phyloP scores from a whole-genome alignment of 768 basidiomycete genomes.

The Chalciporus chontae region DNA sequence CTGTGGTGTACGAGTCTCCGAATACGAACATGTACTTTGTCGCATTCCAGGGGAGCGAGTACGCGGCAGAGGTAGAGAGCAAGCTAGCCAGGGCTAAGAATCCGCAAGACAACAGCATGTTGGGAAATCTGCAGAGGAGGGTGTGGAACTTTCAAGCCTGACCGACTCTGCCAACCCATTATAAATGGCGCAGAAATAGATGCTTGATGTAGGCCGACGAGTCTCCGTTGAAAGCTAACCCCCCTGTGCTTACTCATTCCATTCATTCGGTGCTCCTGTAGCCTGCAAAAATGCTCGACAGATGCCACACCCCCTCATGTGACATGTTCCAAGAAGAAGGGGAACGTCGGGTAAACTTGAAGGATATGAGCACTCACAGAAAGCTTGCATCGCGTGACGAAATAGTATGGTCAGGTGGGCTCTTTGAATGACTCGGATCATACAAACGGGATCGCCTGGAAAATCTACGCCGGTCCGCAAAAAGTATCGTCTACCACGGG shows the following conservation, averaged over 20 bases:
- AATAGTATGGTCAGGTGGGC: neutral
- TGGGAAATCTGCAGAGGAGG: neutral
- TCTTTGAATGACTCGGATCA: neutral
- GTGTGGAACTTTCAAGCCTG: neutral
- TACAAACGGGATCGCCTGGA: neutral
- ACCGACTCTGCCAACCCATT: neutral
- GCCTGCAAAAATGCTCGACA: too few relatives aligned
- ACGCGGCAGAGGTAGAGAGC: conserved; percentile 5
- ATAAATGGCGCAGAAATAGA: conserved; percentile 5
- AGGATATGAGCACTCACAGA: neutral
- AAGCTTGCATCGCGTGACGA: too few relatives aligned
- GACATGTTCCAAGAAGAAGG: too few relatives aligned
- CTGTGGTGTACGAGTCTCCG: conserved; percentile 61
- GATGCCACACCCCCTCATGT: too few relatives aligned
- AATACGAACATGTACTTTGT: conserved; percentile 58
- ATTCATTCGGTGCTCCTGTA: too few relatives aligned
- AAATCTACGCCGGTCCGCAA: too few relatives aligned
- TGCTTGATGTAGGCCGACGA: neutral
- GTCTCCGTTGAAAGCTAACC: neutral
- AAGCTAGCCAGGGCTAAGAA: conserved; percentile 6
- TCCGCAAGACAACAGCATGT: conserved; percentile 12
- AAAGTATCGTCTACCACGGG: too few relatives aligned
- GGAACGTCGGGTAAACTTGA: neutral
- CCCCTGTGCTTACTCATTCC: too few relatives aligned
- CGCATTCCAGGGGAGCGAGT: conserved; percentile 43